Evolutionary conservation across 208 protist genomes (phyloP).

Genomic region (Zelonia costaricensis): DNA sequence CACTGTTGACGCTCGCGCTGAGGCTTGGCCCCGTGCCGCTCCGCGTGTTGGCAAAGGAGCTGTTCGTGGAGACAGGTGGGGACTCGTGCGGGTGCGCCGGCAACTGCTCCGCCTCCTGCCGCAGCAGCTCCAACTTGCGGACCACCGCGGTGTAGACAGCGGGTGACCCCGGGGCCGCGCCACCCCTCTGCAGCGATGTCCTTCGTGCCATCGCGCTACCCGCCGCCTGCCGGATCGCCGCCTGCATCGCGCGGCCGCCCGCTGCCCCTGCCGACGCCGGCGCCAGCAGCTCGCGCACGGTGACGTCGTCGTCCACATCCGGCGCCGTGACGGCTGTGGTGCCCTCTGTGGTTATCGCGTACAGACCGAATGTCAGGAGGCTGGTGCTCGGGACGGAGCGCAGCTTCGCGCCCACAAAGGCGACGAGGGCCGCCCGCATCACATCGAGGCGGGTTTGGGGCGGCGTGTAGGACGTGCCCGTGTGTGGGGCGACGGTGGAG

Average conservation of each 20-base stretch:
- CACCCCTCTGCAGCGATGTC: neutral
- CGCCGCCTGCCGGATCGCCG: neutral
- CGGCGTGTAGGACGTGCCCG: constrained; percentile 4
- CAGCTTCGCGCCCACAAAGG: constrained; percentile 48
- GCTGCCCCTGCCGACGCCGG: constrained; percentile 10
- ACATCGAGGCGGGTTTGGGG: constrained; percentile 39
- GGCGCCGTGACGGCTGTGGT: constrained; percentile 1
- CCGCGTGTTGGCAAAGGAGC: neutral
- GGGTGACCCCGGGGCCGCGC: neutral
- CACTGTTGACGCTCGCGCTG: too few relatives aligned
- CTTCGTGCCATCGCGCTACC: too few relatives aligned
- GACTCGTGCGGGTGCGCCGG: neutral
- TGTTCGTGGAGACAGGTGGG: neutral
- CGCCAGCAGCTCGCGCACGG: constrained; percentile 22
- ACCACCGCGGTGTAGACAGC: constrained; percentile 8
- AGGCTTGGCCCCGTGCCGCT: neutral
- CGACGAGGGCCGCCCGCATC: constrained; percentile 30
- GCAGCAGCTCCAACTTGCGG: neutral
- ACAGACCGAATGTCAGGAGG: constrained; percentile 36
- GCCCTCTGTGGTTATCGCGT: constrained; percentile 35
- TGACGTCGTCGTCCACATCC: neutral
- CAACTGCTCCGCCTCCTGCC: neutral
- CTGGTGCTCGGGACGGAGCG: constrained; percentile 22
- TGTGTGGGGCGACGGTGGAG: constrained; percentile 2
- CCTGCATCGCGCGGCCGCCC: constrained; percentile 10